Base-by-base conservation (phyloP, 306 rosid species). In the Hippophae tibetana region DNA sequence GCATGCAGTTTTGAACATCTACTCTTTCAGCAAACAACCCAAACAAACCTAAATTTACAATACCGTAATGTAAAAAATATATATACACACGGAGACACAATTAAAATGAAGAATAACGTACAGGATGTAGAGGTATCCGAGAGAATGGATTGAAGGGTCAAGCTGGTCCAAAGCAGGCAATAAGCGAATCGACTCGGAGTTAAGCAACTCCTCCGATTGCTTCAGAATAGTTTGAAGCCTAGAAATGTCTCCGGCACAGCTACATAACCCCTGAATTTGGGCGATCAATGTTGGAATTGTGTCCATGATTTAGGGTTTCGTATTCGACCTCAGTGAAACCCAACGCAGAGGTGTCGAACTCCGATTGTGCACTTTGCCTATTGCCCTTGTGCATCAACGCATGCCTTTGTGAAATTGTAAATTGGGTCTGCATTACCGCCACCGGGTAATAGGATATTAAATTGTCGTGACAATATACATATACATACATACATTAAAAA, bases 71-170 rank as follows among this genome's bases (percentile, higher is more conserved):
- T 50, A 52, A 9, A 18, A 52, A 41, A 54, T 18, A n/a, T 41
- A 47, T 0, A 2, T 27, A 18, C 23, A 18, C 23, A 18, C 23
- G 1, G 23, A 18, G 23, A 7, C 5, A 10, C n/a, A 53, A 50
- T 56, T 3, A 52, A 13, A 42, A 27, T 10, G 46, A 18, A 23
- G 31, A 53, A 58, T 57, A 60, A 42, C 67, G 69, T 73, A 90
- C 95, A 86, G 64, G 60, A 90, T 56, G 74, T 74, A 90, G 48
- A 90, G 88, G 66, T 66, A 86, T 48, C 94, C 95, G 13, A 90
- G 86, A 62, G 95, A 82, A 43, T 92, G 95, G 2, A 48, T 10
- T 43, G 81, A 68, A 6, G 97, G 88, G 59, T 85, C 93, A 10
- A 92, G 95, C 68, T 78, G 85, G 57, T 64, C 49, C 25, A 92